These are phyloP conservation scores for Plenodomus lindquistii DNA, from an alignment of 2,329 filamentous ascomycete species.

Conservation along the genomic window DNA sequence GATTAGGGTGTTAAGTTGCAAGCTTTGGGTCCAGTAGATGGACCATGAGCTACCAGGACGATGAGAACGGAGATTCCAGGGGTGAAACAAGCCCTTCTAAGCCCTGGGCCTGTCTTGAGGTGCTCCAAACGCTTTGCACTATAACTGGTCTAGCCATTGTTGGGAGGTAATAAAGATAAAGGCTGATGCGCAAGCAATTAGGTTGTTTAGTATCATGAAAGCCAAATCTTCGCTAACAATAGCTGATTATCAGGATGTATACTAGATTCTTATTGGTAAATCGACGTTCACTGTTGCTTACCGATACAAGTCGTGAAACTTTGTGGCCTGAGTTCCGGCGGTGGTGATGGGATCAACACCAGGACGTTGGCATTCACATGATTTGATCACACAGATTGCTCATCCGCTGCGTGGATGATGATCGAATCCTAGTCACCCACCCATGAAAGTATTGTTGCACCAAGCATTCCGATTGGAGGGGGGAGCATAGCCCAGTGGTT, in stretches of 20 bases:
- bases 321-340: too few species aligned
- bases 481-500: background rate
- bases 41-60: background rate
- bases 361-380: too few species aligned
- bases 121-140: background rate
- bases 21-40: background rate
- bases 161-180: background rate
- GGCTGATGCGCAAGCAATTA: background rate
- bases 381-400: background rate
- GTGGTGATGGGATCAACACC: too few species aligned
- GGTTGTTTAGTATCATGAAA: background rate
- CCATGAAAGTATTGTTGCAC: background rate
- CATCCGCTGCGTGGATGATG: background rate
- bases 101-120: background rate
- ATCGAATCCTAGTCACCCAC: background rate
- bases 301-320: background rate
- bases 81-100: background rate
- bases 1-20: background rate
- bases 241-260: background rate
- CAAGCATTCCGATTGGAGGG: background rate
- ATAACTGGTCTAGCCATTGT: background rate
- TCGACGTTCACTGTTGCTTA: background rate
- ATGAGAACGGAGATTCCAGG: background rate
- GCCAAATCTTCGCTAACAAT: background rate
- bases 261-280: background rate